A percentile compares a stretch with the other conserved stretches of the same genome.
Evolutionary conservation across 306 rosid genomes (phyloP).

Genomic region (Datisca glomerata): DNA sequence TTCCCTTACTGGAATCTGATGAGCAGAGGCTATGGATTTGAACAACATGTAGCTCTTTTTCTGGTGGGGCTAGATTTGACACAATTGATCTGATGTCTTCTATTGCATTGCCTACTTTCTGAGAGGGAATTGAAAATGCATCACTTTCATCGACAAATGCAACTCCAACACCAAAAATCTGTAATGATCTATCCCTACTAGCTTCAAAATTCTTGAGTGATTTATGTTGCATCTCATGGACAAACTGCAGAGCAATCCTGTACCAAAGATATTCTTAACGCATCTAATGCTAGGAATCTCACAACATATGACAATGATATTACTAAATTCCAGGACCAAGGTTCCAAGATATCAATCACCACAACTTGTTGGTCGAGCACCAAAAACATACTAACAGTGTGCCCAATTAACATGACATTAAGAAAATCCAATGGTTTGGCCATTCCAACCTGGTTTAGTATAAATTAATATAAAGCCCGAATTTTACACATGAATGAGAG

Average conservation of each 20-base stretch:
- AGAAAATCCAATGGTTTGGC: no score
- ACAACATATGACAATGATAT: no score
- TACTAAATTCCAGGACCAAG: no score
- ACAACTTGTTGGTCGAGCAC: no score
- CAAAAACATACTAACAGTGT: no score
- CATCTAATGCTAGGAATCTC: no score
- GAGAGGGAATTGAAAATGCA: conserved; percentile 28
- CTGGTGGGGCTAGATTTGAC: conserved; percentile 44
- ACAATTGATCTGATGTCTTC: conserved; percentile 37
- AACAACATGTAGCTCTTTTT: conserved; percentile 51
- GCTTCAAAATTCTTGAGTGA: conserved; percentile 83
- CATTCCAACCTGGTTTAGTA: no score
- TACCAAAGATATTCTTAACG: not conserved
- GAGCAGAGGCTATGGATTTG: conserved; percentile 56
- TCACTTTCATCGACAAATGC: conserved; percentile 63
- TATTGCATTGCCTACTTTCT: conserved; percentile 28
- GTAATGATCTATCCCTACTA: conserved; percentile 73
- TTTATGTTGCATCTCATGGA: conserved; percentile 73
- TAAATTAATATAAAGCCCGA: no score
- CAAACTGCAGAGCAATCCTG: conserved; percentile 83
- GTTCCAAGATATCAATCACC: no score
- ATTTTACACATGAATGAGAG: no score
- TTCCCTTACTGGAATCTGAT: conserved; percentile 30
- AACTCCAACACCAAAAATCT: conserved; percentile 83
- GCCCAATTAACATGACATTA: no score